Evolutionary conservation across 495 filamentous ascomycete genomes (phyloP).

Genomic region (Sphaerosporella brunnea): DNA sequence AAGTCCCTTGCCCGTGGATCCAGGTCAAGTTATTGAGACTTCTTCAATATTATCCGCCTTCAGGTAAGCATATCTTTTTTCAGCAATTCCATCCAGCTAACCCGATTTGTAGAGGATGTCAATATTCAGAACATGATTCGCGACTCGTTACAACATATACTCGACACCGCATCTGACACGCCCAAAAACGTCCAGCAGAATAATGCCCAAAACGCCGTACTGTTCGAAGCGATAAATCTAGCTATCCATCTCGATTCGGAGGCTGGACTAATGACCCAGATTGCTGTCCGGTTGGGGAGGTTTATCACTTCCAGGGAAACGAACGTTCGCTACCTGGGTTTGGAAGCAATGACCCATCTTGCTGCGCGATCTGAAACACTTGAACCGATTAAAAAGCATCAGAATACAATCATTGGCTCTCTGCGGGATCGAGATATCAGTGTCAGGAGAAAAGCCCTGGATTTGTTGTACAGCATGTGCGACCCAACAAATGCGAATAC

Average conservation of each 20-base stretch:
- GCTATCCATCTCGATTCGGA: conserved; percentile 98
- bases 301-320: conserved; percentile 96
- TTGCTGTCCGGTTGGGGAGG: conserved; percentile 80
- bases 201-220: conserved; percentile 93
- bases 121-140: conserved; percentile 83
- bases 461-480: conserved; percentile 99
- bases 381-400: conserved; percentile 95
- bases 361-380: conserved; percentile 87
- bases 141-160: conserved; percentile 73
- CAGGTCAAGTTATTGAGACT: conserved; percentile 85
- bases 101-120: conserved; percentile 52
- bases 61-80: conserved; percentile 41
- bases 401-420: conserved; percentile 84
- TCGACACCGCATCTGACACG: conserved; percentile 77
- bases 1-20: conserved; percentile 96
- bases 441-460: conserved; percentile 84
- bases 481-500: conserved; percentile 78
- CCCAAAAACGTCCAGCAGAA: conserved; percentile 99
- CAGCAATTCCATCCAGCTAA: conserved; percentile 9
- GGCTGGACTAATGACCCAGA: conserved; percentile 86
- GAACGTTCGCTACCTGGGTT: conserved; percentile 88
- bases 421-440: conserved; percentile 94
- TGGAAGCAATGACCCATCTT: conserved; percentile 97
- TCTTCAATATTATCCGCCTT: conserved; percentile 90
- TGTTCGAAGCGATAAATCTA: conserved; percentile 97